A percentile compares a stretch with the other conserved stretches of the same genome.
Conservation (phyloP, 2,329 filamentous ascomycete genomes). For the Zymoseptoria ardabiliae region DNA sequence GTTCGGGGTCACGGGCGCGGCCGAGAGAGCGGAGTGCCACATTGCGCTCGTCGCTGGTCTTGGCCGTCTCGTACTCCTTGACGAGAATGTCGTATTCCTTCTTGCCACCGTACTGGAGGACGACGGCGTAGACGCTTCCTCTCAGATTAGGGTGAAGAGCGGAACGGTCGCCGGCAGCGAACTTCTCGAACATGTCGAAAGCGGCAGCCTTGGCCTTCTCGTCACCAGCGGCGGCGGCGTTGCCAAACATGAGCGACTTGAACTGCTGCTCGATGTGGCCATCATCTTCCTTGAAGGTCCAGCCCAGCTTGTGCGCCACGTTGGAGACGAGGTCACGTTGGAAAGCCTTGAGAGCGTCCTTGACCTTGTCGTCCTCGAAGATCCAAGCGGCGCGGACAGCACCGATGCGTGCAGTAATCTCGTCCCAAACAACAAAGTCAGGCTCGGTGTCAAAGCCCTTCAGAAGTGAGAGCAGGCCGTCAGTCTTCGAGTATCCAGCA, state of each 20-base stretch:
- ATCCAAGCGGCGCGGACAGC: conserved; percentile 81
- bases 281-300: conserved; percentile 77
- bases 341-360: conserved; percentile 74
- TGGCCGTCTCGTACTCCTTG: conserved; percentile 66
- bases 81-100: conserved; percentile 78
- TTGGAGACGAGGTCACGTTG: conserved; percentile 67
- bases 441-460: conserved; percentile 75
- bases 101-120: conserved; percentile 73
- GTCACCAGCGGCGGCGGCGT: conserved; percentile 74
- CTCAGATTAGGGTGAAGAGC: conserved; percentile 91
- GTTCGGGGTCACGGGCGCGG: conserved; percentile 64
- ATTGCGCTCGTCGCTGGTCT: conserved; percentile 82
- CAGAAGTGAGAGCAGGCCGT: conserved; percentile 75
- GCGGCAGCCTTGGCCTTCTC: conserved; percentile 69
- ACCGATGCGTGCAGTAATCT: conserved; percentile 71
- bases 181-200: conserved; percentile 85
- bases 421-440: conserved; percentile 92
- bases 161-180: conserved; percentile 65
- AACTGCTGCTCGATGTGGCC: conserved; percentile 90
- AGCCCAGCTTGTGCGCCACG: conserved; percentile 81
- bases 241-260: conserved; percentile 84
- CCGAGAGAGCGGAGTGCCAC: conserved; percentile 79
- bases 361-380: conserved; percentile 68
- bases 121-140: conserved; percentile 77
- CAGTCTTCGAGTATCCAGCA: conserved; percentile 90